Base-by-base conservation (phyloP, 331 rosid genomes). In the Spiraea crenata region DNA sequence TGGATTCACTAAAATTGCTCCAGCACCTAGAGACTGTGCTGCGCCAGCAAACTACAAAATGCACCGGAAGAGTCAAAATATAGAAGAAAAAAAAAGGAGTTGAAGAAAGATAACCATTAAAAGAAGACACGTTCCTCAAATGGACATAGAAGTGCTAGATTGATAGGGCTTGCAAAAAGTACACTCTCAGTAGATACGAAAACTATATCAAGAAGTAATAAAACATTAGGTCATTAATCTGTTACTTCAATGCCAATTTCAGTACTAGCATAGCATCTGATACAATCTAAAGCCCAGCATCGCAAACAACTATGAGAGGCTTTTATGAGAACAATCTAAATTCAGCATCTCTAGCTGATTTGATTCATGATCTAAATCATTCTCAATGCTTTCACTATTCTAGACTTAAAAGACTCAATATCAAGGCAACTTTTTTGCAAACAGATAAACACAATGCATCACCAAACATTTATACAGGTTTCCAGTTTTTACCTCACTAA, bases 11-110 rank as follows among this genome's bases (percentile, higher is more conserved):
- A 89, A 85, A 74, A 93, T 74, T 46, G 99, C 99, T 76, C 99
- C 97, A 40, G 97, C 97, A 76, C 99, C 99, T 65, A 93, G 89
- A 63, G 99, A 93, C 80, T 93, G 99, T n/a, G 99, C 99, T 40
- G 99, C 99, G 35, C 99, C 99, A 59, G 99, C 99, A 85, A 93
- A 93, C 97, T 95, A 74, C 81, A 86, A 71, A 72, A 59, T 59
- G 68, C 46, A 80, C 34, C 63, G 47, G 42, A 50, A 70, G 70
- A 70, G 67, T 57, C 44, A 70, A 61, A 59, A 41, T 15, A 67
- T 69, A 71, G 69, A 73, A 74, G 19, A 55, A 44, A 34, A 44
- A 57, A 1, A 48, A 62, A 40, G n/a, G 52, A 50, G n/a, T 25
- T 25, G 60, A 75, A 60, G 49, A 63, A 51, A 50, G 16, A 37